phyloP scores from a whole-genome alignment of 2,329 filamentous ascomycete genomes.

The Stenocarpella maydis region DNA sequence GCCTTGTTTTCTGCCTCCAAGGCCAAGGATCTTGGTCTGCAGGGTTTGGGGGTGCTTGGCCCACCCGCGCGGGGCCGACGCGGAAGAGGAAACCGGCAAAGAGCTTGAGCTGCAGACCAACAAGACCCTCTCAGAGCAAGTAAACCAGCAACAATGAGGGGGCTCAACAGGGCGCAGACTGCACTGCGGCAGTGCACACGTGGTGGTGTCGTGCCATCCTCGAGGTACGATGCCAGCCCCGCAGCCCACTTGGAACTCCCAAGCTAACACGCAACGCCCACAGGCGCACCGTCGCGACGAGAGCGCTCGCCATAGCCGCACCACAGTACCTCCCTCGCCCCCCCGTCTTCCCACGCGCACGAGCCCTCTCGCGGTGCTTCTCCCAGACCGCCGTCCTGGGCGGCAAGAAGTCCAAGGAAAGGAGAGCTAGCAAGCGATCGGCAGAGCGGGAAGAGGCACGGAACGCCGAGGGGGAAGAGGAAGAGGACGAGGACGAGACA shows the following conservation, averaged over 20 bases:
- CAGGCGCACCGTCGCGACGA: slow-evolving; percentile 18
- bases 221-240: not conserved
- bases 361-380: slow-evolving; percentile 18
- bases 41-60: slow-evolving; percentile 5
- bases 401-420: slow-evolving; percentile 32
- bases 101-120: not conserved
- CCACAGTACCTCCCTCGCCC: not conserved
- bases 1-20: not conserved
- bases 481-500: slow-evolving; percentile 11
- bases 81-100: not conserved
- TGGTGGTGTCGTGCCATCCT: not conserved
- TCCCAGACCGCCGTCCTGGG: slow-evolving; percentile 28
- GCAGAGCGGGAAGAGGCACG: slow-evolving; percentile 11
- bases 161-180: slow-evolving; percentile 26
- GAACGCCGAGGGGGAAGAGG: not conserved
- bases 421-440: slow-evolving; percentile 7
- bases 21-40: not conserved
- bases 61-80: slow-evolving; percentile 16
- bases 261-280: slow-evolving; percentile 2
- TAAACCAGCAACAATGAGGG: slow-evolving; percentile 27
- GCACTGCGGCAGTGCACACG: slow-evolving; percentile 28
- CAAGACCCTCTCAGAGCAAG: not conserved
- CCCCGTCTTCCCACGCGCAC: not conserved
- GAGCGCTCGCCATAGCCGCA: slow-evolving; percentile 1
- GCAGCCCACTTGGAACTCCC: not conserved